Conservation (phyloP, 2,329 filamentous ascomycete species). For the Sporothrix brasiliensis region DNA sequence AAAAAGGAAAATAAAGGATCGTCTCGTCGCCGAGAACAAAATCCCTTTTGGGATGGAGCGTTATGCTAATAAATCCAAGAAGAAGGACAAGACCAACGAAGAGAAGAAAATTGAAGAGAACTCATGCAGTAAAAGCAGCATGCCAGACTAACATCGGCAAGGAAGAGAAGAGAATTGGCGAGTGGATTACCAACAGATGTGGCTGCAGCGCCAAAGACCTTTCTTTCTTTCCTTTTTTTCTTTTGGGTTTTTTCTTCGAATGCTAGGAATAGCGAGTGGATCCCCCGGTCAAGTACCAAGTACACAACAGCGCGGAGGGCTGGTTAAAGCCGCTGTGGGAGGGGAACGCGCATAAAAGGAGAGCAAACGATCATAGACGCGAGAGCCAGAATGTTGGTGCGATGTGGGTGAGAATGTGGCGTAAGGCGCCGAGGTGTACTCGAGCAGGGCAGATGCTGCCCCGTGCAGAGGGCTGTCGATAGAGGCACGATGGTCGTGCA, state of each 20-base stretch:
- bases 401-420: constrained; percentile 13
- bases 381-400: background rate
- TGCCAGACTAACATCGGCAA: constrained; percentile 15
- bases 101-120: background rate
- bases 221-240: background rate
- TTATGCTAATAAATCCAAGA: too few species aligned
- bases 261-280: constrained; percentile 11
- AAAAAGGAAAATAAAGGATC: background rate
- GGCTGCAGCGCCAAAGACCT: constrained; percentile 17
- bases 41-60: too few species aligned
- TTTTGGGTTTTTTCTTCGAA: background rate
- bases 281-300: constrained; percentile 12
- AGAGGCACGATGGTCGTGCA: constrained; percentile 10
- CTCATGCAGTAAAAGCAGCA: background rate
- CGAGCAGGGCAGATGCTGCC: constrained; percentile 23
- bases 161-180: constrained; percentile 12
- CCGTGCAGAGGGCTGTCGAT: constrained; percentile 14
- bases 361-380: background rate
- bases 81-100: constrained; percentile 3
- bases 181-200: constrained; percentile 26
- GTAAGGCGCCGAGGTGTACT: constrained; percentile 17
- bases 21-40: too few species aligned
- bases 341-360: background rate
- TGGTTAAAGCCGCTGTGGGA: background rate
- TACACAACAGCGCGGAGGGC: constrained; percentile 7